phyloP scores from a whole-genome alignment of 2,329 filamentous ascomycete genomes.

The Passalora sequoiae region DNA sequence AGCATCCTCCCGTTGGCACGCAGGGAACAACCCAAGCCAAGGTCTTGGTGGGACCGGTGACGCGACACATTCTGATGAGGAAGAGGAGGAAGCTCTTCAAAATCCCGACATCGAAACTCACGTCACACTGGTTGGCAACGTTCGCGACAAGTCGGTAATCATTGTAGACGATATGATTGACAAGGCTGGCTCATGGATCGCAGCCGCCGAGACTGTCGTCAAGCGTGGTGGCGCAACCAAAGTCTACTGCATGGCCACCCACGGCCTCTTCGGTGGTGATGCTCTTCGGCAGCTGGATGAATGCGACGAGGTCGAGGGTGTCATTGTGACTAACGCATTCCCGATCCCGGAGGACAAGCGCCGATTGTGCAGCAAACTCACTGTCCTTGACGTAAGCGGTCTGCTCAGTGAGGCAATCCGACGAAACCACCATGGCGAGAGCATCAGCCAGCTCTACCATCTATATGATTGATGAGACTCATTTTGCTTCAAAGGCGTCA shows the following conservation, averaged over 20 bases:
- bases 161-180: slow-evolving; percentile 99
- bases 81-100: slow-evolving; percentile 85
- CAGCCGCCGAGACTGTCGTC: slow-evolving; percentile 90
- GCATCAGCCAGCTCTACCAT: slow-evolving; percentile 54
- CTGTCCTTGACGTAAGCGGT: slow-evolving; percentile 82
- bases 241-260: slow-evolving; percentile 96
- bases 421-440: slow-evolving; percentile 93
- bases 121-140: slow-evolving; percentile 95
- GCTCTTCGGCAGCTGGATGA: slow-evolving; percentile 83
- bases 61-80: slow-evolving; percentile 75
- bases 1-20: slow-evolving; percentile 61
- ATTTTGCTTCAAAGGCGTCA: background rate
- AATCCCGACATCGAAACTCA: slow-evolving; percentile 82
- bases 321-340: slow-evolving; percentile 96
- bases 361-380: slow-evolving; percentile 70
- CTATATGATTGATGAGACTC: slow-evolving; percentile 32
- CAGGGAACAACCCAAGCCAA: slow-evolving; percentile 29
- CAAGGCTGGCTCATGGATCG: slow-evolving; percentile 94
- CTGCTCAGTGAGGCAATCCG: slow-evolving; percentile 88
- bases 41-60: slow-evolving; percentile 80
- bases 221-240: slow-evolving; percentile 87
- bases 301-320: slow-evolving; percentile 88
- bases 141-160: slow-evolving; percentile 80
- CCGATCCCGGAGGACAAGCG: slow-evolving; percentile 74
- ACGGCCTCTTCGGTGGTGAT: slow-evolving; percentile 88